phyloP scores from a whole-genome alignment of 2,329 filamentous ascomycete species.

The Talaromyces sp. region DNA sequence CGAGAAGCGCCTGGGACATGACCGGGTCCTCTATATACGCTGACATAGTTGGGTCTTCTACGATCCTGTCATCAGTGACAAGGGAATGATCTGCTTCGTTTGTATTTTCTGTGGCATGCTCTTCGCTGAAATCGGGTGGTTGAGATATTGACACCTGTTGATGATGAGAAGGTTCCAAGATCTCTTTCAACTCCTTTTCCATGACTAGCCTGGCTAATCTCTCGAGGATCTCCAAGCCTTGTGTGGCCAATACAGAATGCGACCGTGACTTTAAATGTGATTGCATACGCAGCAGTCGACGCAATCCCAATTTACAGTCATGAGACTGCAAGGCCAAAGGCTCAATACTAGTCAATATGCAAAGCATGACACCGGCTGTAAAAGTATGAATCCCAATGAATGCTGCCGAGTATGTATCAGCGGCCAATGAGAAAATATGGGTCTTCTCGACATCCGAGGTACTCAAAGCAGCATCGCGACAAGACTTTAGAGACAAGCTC shows the following conservation, averaged over 20 bases:
- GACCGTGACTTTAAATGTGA: constrained; percentile 15
- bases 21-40: constrained; percentile 18
- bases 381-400: constrained; percentile 31
- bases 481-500: constrained; percentile 11
- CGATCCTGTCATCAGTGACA: not conserved
- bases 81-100: no score
- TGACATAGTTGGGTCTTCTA: not conserved
- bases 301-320: constrained; percentile 23
- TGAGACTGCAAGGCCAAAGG: constrained; percentile 19
- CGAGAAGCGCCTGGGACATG: constrained; percentile 20
- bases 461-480: constrained; percentile 23
- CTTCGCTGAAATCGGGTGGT: no score
- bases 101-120: no score
- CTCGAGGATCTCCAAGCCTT: constrained; percentile 25
- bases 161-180: constrained; percentile 8
- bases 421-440: constrained; percentile 19
- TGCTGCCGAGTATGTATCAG: constrained; percentile 27
- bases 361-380: constrained; percentile 26
- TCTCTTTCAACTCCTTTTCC: constrained; percentile 26
- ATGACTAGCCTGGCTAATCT: constrained; percentile 19
- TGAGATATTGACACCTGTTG: not conserved
- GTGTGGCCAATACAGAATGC: constrained; percentile 18
- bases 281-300: constrained; percentile 23
- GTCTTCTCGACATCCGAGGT: constrained; percentile 15
- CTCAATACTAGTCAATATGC: constrained; percentile 27